A percentile compares a stretch with the other conserved stretches of the same genome.
These are phyloP conservation scores for Solanum pinnatisectum DNA, from an alignment of 257 asterid genomes.

Conservation along the genomic window DNA sequence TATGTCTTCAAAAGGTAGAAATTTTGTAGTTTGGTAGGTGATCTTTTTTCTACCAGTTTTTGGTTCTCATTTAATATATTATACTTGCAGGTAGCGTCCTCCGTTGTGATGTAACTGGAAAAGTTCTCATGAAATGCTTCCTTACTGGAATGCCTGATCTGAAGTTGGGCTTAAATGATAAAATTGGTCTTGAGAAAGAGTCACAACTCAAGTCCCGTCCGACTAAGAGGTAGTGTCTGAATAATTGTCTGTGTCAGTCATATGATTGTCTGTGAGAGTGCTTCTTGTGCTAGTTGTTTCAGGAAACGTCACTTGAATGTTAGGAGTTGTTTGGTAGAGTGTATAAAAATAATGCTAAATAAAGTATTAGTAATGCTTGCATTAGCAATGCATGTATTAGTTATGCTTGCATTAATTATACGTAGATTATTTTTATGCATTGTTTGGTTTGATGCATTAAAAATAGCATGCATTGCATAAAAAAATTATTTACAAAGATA, in stretches of 20 bases:
- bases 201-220: conserved; percentile 97
- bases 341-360: too few relatives aligned
- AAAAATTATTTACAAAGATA: too few relatives aligned
- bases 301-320: not conserved
- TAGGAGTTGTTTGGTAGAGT: not conserved
- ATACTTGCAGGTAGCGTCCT: conserved; percentile 73
- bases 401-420: too few relatives aligned
- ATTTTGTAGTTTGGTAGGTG: not conserved
- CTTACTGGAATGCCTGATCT: conserved; percentile 99
- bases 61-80: conserved; percentile 5
- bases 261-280: not conserved
- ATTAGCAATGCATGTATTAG: too few relatives aligned
- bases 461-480: too few relatives aligned
- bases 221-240: conserved; percentile 56
- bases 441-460: too few relatives aligned
- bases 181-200: conserved; percentile 98
- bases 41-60: not conserved
- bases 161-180: conserved; percentile 97
- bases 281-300: not conserved
- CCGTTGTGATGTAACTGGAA: conserved; percentile 97
- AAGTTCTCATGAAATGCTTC: conserved; percentile 95
- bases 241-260: not conserved
- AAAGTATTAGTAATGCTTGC: too few relatives aligned
- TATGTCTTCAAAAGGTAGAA: conserved; percentile 91
- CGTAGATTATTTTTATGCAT: too few relatives aligned